Evolutionary conservation across 176 grass and related monocot genomes (phyloP).

Genomic region (Aegilops speltoides): DNA sequence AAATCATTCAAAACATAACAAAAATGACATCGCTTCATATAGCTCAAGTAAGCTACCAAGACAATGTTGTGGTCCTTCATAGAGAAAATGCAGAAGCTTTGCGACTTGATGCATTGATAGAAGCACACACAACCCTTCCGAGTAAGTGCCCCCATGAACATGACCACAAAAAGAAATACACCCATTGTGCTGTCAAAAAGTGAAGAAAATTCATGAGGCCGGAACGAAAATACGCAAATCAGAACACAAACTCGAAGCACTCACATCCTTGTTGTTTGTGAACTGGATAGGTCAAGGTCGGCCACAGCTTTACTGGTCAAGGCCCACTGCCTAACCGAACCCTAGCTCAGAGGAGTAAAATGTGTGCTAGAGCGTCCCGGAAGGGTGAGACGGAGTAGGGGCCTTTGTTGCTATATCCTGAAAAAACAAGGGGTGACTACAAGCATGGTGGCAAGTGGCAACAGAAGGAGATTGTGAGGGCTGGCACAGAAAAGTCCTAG

Average conservation of each 20-base stretch:
- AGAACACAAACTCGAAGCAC: background rate
- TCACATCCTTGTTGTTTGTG: background rate
- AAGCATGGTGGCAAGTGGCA: background rate
- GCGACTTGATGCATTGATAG: background rate
- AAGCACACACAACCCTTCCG: background rate
- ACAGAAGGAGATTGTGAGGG: background rate
- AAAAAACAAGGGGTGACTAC: background rate
- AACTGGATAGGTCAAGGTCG: background rate
- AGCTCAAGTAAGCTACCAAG: background rate
- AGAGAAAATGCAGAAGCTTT: background rate
- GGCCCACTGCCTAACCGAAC: background rate
- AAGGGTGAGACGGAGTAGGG: background rate
- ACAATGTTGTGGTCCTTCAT: background rate
- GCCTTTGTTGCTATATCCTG: background rate
- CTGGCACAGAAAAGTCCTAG: background rate
- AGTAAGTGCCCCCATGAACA: background rate
- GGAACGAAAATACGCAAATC: background rate
- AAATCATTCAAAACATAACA: background rate
- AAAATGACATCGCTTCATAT: background rate
- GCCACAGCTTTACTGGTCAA: background rate
- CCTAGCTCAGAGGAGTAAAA: background rate
- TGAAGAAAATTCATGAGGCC: background rate
- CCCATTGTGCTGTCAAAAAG: background rate
- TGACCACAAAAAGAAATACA: background rate
- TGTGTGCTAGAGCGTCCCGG: background rate